phyloP scores from a whole-genome alignment of 352 stramenopile species.

The Globisporangium orthogonon region DNA sequence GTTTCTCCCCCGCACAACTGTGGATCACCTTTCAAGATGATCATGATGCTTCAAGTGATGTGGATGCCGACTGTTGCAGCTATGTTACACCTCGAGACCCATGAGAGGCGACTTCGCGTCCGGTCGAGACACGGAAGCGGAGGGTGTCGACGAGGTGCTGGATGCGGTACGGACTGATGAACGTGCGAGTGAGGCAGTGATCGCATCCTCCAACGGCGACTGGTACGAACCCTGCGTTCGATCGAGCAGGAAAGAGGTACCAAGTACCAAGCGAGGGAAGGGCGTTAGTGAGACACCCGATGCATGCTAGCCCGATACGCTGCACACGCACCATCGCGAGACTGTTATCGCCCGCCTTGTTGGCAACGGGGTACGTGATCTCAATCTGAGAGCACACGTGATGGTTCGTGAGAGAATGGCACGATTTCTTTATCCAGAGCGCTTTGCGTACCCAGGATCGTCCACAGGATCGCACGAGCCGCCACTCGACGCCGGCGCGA shows the following conservation, averaged over 20 bases:
- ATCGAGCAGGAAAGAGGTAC: background rate
- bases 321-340: background rate
- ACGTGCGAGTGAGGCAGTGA: background rate
- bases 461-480: constrained; percentile 44
- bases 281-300: too few relatives aligned
- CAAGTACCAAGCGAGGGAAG: background rate
- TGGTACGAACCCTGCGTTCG: constrained; percentile 4
- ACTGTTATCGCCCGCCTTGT: constrained; percentile 9
- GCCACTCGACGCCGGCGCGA: constrained; percentile 50
- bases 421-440: background rate
- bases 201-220: constrained; percentile 3
- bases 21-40: too few relatives aligned
- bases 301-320: background rate
- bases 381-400: constrained; percentile 28
- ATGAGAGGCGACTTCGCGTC: constrained; percentile 7
- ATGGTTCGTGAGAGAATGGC: background rate
- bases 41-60: too few relatives aligned
- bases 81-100: background rate
- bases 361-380: constrained; percentile 45
- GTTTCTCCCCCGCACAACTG: too few relatives aligned
- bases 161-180: constrained; percentile 1
- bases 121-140: background rate
- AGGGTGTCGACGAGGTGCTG: background rate
- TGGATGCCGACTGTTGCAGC: too few relatives aligned
- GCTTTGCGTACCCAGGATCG: constrained; percentile 38